Conservation (phyloP, 768 basidiomycete species). For the Tylopilus intermedius region DNA sequence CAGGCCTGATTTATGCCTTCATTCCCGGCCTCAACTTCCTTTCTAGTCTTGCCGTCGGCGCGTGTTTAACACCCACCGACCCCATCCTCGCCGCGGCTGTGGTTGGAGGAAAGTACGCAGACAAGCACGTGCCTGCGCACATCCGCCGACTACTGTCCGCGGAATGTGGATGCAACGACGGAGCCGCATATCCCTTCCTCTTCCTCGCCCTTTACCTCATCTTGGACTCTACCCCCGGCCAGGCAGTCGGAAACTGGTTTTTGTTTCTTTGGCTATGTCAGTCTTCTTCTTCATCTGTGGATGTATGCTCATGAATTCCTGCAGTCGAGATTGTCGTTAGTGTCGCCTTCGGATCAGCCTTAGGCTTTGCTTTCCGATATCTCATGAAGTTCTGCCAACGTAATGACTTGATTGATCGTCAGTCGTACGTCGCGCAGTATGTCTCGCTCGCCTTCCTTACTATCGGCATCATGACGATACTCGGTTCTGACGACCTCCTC, state of each 20-base stretch:
- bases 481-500: constrained; percentile 91
- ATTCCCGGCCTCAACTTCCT: constrained; percentile 88
- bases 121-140: constrained; percentile 92
- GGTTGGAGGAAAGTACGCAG: constrained; percentile 93
- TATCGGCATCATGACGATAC: constrained; percentile 76
- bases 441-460: constrained; percentile 78
- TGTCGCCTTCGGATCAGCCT: constrained; percentile 61
- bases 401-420: constrained; percentile 83
- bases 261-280: constrained; percentile 80
- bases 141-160: constrained; percentile 59
- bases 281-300: constrained; percentile 26
- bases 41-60: constrained; percentile 83
- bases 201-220: constrained; percentile 86
- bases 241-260: constrained; percentile 85
- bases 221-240: constrained; percentile 54
- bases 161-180: constrained; percentile 94
- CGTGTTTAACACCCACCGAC: constrained; percentile 86
- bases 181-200: constrained; percentile 93
- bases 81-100: constrained; percentile 43
- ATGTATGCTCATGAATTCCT: constrained; percentile 4
- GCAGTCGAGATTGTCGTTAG: constrained; percentile 78
- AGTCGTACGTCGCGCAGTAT: constrained; percentile 93
- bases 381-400: constrained; percentile 91
- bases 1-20: constrained; percentile 84
- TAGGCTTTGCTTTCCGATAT: constrained; percentile 79